Percentiles rank a stretch among this genome's conserved stretches.
These are phyloP conservation scores for Gymnopilus dilepis DNA, from an alignment of 768 basidiomycete genomes.

Conservation along the genomic window DNA sequence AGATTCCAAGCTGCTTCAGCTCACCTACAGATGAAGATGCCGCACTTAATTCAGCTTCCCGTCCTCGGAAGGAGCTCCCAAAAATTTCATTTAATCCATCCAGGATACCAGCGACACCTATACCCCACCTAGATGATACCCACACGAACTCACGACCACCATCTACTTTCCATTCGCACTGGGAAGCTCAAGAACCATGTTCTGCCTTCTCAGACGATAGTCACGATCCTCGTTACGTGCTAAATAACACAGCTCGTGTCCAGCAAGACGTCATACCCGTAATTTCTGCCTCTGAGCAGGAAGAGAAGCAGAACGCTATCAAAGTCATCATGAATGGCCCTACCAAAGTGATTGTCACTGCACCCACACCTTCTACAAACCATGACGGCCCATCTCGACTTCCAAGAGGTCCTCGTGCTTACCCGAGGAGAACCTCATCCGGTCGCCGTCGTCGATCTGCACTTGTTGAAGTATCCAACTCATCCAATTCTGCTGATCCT, in stretches of 20 bases:
- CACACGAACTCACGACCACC: slow-evolving; percentile 18
- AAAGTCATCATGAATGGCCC: slow-evolving; percentile 52
- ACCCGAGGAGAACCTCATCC: slow-evolving; percentile 36
- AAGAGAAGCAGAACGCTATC: slow-evolving; percentile 36
- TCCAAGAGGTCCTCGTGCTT: slow-evolving; percentile 49
- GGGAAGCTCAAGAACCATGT: slow-evolving; percentile 16
- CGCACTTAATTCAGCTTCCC: slow-evolving; percentile 4
- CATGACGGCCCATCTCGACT: slow-evolving; percentile 37
- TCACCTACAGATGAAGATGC: slow-evolving; percentile 40
- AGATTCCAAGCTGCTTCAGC: slow-evolving; percentile 45
- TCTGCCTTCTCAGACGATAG: slow-evolving; percentile 32
- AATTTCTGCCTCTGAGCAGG: slow-evolving; percentile 17
- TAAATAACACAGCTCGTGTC: neutral
- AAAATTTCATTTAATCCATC: slow-evolving; percentile 37
- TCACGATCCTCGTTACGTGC: slow-evolving; percentile 14
- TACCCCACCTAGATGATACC: slow-evolving; percentile 21
- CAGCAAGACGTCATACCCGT: slow-evolving; percentile 12
- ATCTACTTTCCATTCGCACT: slow-evolving; percentile 12
- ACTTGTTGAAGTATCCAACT: slow-evolving; percentile 28
- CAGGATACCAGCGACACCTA: slow-evolving; percentile 23
- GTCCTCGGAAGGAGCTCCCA: slow-evolving; percentile 15
- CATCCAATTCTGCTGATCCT: slow-evolving; percentile 27
- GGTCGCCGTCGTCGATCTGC: slow-evolving; percentile 34
- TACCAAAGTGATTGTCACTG: slow-evolving; percentile 57
- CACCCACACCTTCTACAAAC: slow-evolving; percentile 52